A percentile compares a stretch with the other conserved stretches of the same genome.
Evolutionary conservation across 2,329 filamentous ascomycete genomes (phyloP).

Genomic region (Pseudopithomyces maydicus): DNA sequence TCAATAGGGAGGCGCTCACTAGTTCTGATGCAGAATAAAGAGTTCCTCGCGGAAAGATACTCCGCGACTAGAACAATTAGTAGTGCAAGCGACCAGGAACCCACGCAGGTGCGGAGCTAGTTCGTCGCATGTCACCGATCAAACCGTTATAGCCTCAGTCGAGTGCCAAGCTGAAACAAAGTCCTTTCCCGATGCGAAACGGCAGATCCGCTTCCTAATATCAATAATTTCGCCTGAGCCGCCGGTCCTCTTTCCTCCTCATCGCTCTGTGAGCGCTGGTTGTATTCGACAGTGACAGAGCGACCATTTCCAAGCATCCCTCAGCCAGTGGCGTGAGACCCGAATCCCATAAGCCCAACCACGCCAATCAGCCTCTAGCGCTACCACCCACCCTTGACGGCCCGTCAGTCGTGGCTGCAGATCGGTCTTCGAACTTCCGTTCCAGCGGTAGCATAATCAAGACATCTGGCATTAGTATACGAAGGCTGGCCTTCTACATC

Average conservation of each 20-base stretch:
- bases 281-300: not conserved
- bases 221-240: not conserved
- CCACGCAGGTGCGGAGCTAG: conserved; percentile 4
- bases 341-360: conserved; percentile 10
- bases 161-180: conserved; percentile 8
- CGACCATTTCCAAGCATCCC: conserved; percentile 4
- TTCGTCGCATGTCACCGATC: conserved; percentile 1
- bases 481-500: conserved; percentile 36
- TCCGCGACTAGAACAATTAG: not conserved
- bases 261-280: conserved; percentile 3
- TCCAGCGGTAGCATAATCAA: conserved; percentile 17
- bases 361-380: not conserved
- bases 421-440: conserved; percentile 7
- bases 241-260: not conserved
- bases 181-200: conserved; percentile 5
- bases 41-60: not conserved
- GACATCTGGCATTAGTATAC: conserved; percentile 29
- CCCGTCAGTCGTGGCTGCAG: conserved; percentile 7
- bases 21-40: not conserved
- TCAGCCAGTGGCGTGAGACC: conserved; percentile 10
- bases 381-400: not conserved
- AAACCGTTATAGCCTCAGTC: conserved; percentile 4
- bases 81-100: not conserved
- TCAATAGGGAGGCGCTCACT: conserved; percentile 1
- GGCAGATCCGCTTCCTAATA: not conserved